These are phyloP conservation scores for Cladophialophora psammophila DNA, from an alignment of 2,329 filamentous ascomycete species.

Conservation along the genomic window DNA sequence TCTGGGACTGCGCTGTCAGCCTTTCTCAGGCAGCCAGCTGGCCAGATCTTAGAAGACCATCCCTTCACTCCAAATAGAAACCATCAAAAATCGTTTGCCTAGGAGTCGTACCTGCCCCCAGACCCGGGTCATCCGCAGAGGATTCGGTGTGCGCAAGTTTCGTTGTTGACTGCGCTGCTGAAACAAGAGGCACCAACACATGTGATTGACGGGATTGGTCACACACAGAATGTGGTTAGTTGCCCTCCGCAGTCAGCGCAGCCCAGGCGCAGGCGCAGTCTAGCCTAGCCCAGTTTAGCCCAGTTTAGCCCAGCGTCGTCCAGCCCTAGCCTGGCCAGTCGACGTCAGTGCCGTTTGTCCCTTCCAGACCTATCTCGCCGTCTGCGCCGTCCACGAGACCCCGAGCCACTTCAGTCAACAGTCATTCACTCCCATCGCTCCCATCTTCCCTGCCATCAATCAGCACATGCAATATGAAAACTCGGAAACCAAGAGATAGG, in stretches of 20 bases:
- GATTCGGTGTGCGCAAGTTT: constrained; percentile 22
- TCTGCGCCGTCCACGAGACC: constrained; percentile 15
- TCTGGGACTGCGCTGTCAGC: not conserved
- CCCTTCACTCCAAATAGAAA: constrained; percentile 3
- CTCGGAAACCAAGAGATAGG: constrained; percentile 26
- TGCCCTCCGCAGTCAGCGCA: constrained; percentile 15
- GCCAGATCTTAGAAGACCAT: constrained; percentile 6
- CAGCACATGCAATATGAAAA: constrained; percentile 32
- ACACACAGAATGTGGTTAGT: not conserved
- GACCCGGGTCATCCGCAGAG: constrained; percentile 28
- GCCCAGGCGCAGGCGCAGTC: no score
- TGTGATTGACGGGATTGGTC: constrained; percentile 27
- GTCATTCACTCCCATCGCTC: constrained; percentile 23
- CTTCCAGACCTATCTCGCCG: constrained; percentile 3
- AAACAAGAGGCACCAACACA: constrained; percentile 14
- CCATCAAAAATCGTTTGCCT: not conserved
- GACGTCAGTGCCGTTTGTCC: constrained; percentile 23
- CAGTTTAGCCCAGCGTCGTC: no score
- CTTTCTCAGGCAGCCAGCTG: constrained; percentile 4
- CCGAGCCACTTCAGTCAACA: constrained; percentile 13
- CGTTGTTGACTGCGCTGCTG: constrained; percentile 18
- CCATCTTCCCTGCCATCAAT: constrained; percentile 16
- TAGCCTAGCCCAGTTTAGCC: no score
- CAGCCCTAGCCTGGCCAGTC: not conserved
- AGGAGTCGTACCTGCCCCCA: constrained; percentile 13